Evolutionary conservation across 2,329 filamentous ascomycete genomes (phyloP), one percentile per base, ranked within the genome.

Genomic region (Xylariales sp.): DNA sequence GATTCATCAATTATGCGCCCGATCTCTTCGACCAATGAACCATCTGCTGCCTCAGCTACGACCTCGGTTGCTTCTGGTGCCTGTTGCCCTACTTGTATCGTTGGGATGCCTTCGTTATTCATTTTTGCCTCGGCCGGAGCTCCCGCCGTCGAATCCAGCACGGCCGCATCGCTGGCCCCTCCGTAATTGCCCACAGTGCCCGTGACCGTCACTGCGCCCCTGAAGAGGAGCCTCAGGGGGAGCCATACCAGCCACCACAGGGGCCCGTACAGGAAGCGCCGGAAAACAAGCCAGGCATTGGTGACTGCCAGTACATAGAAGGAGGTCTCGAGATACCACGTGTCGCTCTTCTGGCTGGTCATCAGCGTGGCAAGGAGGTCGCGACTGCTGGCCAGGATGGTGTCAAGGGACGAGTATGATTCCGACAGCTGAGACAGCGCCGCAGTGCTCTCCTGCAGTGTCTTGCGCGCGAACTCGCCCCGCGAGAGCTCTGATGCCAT

Each of bases 261-360:
- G 2, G 93, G 93, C 0, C 93, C 91, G 66, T 94, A 98, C 6
- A 98, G 56, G 28, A 91, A 70, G 30, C 93, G 72, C 19, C 93
- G 72, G 55, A 94, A 96, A 6, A 95, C 57, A 6, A 98, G 73
- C 93, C 93, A 98, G 20, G 69, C 72, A 29, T 90, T 80, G 1
- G 89, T 96, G 5, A 67, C 76, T 16, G 85, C 55, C 13, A 97
- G 74, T 50, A 96, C 73, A 57, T 90, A 94, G 48, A 97, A 81
- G 3, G 90, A 81, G 25, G 87, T 94, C 63, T 93, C 85, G 23
- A 98, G 76, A 59, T 98, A 98, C 93, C 93, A 98, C 3, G 90
- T 96, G 58, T 98, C 93, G 48, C 85, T 93, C 72, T 98, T 98
- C 57, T 94, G 88, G 46, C 87, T 93, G 44, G 80, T 79, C 32